Evolutionary conservation across 208 protist genomes (phyloP), one percentile per base, ranked within the genome.

Genomic region (Blastocrithidia nonstop): DNA sequence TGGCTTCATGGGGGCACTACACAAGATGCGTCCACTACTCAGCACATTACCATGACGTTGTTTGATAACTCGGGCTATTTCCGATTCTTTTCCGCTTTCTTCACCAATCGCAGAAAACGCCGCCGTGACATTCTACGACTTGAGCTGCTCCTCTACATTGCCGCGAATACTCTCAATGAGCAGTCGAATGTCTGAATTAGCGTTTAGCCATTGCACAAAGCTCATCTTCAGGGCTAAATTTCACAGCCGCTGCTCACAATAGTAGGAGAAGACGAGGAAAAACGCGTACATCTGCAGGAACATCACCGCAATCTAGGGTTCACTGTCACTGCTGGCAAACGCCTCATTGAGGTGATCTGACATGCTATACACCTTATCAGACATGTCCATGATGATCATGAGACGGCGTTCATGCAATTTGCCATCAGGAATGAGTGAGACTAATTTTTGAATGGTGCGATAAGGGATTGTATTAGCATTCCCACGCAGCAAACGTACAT

Each of bases 181-280:
- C 17, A 91, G 29, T 46, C 57, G 69, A 26, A 91, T 24, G 33
- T 85, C 75, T 16, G 66, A 45, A 57, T 81, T 80, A 15, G 69
- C 67, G 21, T 54, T 35, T 7, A 91, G 62, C 76, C 77, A 91
- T 29, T 73, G 46, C 21, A 54, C 62, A 35, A 91, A 91, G 35
- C 66, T 55, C 1, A 50, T 17, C 11, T 61, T 68, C 15, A 63
- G 74, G 16, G 64, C 31, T 39, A 72, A 71, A 41, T 66, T 71
- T 77, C 82, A 91, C 44, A 91, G 29, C 6, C 77, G 67, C 58
- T 88, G 82, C 68, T 91, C 82, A 48, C 82, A 91, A 61, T 86
- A 91, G 51, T 85, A 91, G 6, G 74, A 86, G 52, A 91, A 88
- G 35, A 83, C 69, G 49, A 91, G 63, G 41, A 87, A 85, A 46